Conservation (phyloP, 2,329 filamentous ascomycete species). For the Fusarium sp. region DNA sequence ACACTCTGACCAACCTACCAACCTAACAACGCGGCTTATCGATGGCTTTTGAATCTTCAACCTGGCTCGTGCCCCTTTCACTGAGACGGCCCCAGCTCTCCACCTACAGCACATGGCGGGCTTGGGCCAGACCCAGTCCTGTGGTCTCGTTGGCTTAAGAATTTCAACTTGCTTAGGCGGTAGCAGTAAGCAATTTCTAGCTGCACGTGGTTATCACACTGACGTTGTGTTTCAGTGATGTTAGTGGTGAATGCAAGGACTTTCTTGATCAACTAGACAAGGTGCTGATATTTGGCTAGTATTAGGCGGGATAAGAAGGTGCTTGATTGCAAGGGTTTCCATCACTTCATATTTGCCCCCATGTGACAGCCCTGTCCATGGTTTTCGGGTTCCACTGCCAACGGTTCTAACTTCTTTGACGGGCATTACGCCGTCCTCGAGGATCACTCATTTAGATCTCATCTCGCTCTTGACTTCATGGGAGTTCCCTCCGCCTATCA, state of each 20-base stretch:
- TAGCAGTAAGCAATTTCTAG: conserved; percentile 4
- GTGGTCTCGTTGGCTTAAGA: neutral
- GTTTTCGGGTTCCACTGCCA: conserved; percentile 9
- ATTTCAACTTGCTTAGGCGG: neutral
- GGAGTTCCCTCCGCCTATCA: conserved; percentile 30
- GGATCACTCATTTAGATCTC: conserved; percentile 17
- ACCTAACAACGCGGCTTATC: conserved; percentile 19
- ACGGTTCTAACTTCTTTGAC: conserved; percentile 6
- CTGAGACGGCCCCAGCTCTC: conserved; percentile 8
- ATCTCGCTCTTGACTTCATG: conserved; percentile 19
- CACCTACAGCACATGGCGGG: neutral
- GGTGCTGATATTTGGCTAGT: neutral
- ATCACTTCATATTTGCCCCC: conserved; percentile 5
- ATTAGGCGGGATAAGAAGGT: conserved; percentile 11
- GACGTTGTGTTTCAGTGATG: neutral
- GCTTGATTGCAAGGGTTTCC: conserved; percentile 18
- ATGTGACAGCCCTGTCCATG: conserved; percentile 21
- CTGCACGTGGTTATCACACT: conserved; percentile 8
- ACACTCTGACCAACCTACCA: neutral
- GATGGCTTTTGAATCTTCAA: conserved; percentile 2
- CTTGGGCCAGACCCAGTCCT: neutral
- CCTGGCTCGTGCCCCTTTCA: conserved; percentile 32
- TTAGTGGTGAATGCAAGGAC: conserved; percentile 1
- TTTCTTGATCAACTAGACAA: neutral
- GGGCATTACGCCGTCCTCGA: conserved; percentile 9